Base-by-base conservation (phyloP, 371 early-diverging fungal species). In the Mortierella sp. region DNA sequence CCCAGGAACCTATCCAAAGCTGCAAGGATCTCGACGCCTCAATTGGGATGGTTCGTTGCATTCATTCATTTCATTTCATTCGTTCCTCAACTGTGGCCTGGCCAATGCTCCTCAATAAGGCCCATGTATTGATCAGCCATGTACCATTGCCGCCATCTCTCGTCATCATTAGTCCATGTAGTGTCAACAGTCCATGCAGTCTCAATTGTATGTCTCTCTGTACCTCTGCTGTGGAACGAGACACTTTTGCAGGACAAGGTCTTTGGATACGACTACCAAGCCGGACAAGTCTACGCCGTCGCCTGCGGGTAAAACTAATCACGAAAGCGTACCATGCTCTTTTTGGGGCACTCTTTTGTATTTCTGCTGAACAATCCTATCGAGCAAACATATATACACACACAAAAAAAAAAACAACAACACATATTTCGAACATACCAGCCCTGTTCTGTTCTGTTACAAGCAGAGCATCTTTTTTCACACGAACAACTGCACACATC, bases 281-380 rank as follows among this genome's bases (percentile, higher is more conserved):
- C 92, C 18, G 91, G 91, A 28, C 84, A 88, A 58, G 93, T 95
- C 28, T 93, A 92, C 81, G 90, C 95, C 16, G 77, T 97, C 26
- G 88, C 93, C 46, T 92, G 93, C 73, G 96, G 96, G 93, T 93
- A 90, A 85, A 75, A 30, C 9, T 47, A 65, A 48, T 21, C 29
- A 30, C 30, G 28, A 30, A 48, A 44, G 37, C 19, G 9, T 29
- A 28, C 30, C 1, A 44, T n/a, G 60, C n/a, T n/a, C 37, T 30
- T 16, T n/a, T 1, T 23, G 15, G 43, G 46, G 16, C 29, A n/a
- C 15, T 25, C 25, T 45, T 46, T 43, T 46, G 50, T 48, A 61
- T 53, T 28, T 51, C 26, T 14, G 37, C 37, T 37, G 37, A 37
- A 37, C 37, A 37, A 37, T 37, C 37, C 37, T 37, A 5, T 37